Percentiles rank a stretch among this genome's conserved stretches.
phyloP scores from a whole-genome alignment of 176 grass and related monocot genomes.

The bread wheat (Triticum aestivum) region DNA sequence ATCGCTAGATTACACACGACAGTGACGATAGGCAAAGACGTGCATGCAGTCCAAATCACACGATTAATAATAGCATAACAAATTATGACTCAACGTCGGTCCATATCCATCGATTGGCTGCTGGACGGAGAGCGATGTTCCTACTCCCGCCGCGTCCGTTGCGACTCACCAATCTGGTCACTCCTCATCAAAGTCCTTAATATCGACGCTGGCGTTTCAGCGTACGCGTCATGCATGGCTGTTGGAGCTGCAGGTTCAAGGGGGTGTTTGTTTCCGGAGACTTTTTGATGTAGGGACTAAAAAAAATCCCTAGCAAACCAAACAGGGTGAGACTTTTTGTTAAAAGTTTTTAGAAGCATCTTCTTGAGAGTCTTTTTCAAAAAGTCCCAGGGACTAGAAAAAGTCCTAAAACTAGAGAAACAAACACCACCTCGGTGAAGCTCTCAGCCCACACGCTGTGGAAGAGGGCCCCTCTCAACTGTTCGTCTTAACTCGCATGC shows the following conservation, averaged over 20 bases:
- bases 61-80: background rate
- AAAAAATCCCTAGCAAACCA: no score
- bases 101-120: no score
- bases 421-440: no score
- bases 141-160: background rate
- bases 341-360: no score
- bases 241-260: background rate
- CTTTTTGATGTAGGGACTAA: no score
- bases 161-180: slow-evolving; percentile 5
- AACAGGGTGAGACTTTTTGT: no score
- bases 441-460: background rate
- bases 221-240: background rate
- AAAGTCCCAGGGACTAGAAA: no score
- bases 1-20: background rate
- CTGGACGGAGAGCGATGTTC: slow-evolving; percentile 6
- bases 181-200: background rate
- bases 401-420: no score
- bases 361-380: no score
- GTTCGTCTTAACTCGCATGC: background rate
- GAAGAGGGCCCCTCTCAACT: background rate
- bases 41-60: background rate
- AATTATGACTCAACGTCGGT: background rate
- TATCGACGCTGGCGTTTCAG: background rate
- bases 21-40: background rate
- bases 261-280: no score